Evolutionary conservation across 768 basidiomycete species (phyloP).

Genomic region (Exidia glandulosa): DNA sequence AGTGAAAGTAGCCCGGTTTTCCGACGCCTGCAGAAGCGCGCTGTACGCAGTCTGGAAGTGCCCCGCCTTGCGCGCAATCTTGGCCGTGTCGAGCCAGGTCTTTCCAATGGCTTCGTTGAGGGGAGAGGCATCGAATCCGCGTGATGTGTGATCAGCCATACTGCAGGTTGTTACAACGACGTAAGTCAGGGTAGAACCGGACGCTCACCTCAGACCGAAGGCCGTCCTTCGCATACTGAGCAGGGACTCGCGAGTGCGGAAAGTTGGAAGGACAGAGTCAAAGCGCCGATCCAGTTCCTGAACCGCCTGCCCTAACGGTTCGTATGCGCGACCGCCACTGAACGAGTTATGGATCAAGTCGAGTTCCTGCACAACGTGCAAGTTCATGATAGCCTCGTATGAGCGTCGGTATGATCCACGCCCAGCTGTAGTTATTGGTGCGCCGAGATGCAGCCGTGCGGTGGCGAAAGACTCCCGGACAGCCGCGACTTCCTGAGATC

Average conservation of each 20-base stretch:
- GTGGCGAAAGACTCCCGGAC: constrained; percentile 42
- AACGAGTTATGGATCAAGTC: constrained; percentile 42
- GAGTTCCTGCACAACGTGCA: constrained; percentile 82
- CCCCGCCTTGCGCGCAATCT: constrained; percentile 89
- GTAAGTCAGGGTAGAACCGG: background rate
- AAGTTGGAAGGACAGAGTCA: constrained; percentile 72
- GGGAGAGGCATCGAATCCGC: constrained; percentile 10
- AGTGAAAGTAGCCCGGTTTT: constrained; percentile 56
- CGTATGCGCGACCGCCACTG: background rate
- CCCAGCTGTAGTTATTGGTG: constrained; percentile 72
- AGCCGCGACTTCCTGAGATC: constrained; percentile 33
- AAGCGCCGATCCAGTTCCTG: constrained; percentile 50
- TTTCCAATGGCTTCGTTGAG: constrained; percentile 57
- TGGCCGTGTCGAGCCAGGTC: constrained; percentile 89
- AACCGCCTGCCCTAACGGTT: constrained; percentile 22
- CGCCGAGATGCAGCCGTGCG: constrained; percentile 65
- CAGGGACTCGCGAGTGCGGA: constrained; percentile 78
- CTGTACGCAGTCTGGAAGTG: constrained; percentile 97
- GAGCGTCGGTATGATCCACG: constrained; percentile 71
- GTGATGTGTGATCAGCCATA: too few relatives aligned
- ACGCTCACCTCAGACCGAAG: constrained; percentile 54
- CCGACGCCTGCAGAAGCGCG: constrained; percentile 82
- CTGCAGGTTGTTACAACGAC: too few relatives aligned
- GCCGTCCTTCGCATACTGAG: constrained; percentile 84
- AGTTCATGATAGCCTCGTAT: constrained; percentile 74